These are phyloP conservation scores for Auricularia auricula-judae DNA, from an alignment of 768 basidiomycete species.

Conservation along the genomic window DNA sequence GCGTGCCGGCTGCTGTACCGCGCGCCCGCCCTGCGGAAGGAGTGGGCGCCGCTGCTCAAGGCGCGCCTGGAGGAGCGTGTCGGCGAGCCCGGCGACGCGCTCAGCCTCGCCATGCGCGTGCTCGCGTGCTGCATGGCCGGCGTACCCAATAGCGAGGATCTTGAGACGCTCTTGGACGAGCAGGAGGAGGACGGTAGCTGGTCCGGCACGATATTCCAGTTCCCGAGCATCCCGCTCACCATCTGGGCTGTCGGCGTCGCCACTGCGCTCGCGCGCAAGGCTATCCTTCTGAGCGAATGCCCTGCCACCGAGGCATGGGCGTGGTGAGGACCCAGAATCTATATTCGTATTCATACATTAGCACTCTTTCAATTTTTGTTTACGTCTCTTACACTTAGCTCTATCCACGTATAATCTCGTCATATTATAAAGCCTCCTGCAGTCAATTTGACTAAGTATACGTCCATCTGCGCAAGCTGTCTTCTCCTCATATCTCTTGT, in stretches of 20 bases:
- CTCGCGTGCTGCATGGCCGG: constrained; percentile 32
- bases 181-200: constrained; percentile 48
- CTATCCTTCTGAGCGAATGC: constrained; percentile 17
- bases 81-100: constrained; percentile 37
- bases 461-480: no score
- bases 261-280: constrained; percentile 43
- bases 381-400: no score
- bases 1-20: constrained; percentile 31
- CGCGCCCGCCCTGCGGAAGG: constrained; percentile 21
- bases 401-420: no score
- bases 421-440: no score
- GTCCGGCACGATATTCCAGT: constrained; percentile 49
- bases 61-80: constrained; percentile 39
- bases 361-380: no score
- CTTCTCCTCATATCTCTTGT: no score
- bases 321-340: no score
- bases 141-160: constrained; percentile 32
- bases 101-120: constrained; percentile 49
- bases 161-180: constrained; percentile 31
- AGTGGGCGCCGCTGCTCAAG: constrained; percentile 29
- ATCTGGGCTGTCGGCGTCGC: constrained; percentile 46
- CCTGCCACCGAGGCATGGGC: no score
- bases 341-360: no score
- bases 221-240: constrained; percentile 33
- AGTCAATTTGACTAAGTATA: no score